Base-by-base conservation (phyloP, 2,329 filamentous ascomycete genomes). In the Colletotrichum godetiae region DNA sequence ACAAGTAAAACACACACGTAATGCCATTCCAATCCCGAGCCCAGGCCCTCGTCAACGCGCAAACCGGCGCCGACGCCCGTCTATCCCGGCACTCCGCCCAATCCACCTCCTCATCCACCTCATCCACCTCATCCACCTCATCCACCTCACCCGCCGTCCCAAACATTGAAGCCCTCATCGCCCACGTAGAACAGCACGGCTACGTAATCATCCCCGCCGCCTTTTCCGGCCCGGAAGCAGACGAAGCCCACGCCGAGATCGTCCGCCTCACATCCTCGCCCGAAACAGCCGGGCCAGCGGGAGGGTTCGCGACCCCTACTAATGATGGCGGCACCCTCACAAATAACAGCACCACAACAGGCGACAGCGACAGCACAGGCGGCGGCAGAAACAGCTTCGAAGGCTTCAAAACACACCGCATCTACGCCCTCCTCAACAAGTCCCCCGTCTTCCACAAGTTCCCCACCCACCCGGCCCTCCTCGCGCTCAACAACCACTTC, bases 341-440 rank as follows among this genome's bases (percentile, higher is more conserved):
- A n/a, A n/a, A n/a, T n/a, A n/a, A n/a, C n/a, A 35, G 33, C 37
- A 42, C 4, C 37, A 19, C 8, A 10, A 35, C 33, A 46, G 37
- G 15, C 33, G 33, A 19, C 37, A 19, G 37, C 42, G 19, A 8
- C 42, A 42, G 13, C 42, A n/a, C 7, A n/a, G 42, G 42, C 24
- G 72, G 59, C 24, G 82, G 83, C 4, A 81, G 82, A 31, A 82
- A 83, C 74, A 59, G 75, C 24, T 84, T 84, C 69, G 83, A 84
- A 65, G 83, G 83, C 1, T 73, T 77, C 63, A 79, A 78, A 29
- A 84, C 83, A 13, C 79, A 80, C 57, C 78, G 83, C 22, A 81
- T 84, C 62, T 84, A 84, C 75, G 80, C 81, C 12, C 76, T 84
- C 24, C 72, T 83, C 37, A 82, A 83, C 77, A 84, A 84, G 74